Evolutionary conservation across 352 stramenopile species (phyloP).

Genomic region (Phytopythium cucurbitacearum): DNA sequence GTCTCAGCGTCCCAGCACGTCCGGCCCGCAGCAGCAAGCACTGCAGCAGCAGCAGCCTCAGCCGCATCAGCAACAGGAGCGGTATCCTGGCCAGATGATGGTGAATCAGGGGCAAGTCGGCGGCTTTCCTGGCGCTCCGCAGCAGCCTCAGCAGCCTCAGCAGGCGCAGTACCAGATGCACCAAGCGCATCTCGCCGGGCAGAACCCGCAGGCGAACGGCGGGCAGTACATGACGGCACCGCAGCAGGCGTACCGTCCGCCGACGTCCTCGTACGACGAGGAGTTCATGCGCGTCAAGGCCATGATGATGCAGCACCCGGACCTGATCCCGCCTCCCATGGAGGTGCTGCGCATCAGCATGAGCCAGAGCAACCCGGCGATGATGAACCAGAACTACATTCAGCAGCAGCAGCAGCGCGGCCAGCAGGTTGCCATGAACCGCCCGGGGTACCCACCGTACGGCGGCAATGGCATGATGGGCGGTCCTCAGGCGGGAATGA

Average conservation of each 20-base stretch:
- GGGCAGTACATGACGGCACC: slow-evolving; percentile 60
- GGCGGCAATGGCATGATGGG: slow-evolving; percentile 54
- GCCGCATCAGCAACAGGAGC: slow-evolving; percentile 43
- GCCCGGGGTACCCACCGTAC: slow-evolving; percentile 54
- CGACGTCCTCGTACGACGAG: slow-evolving; percentile 76
- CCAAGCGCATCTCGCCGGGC: slow-evolving; percentile 21
- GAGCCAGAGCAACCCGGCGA: slow-evolving; percentile 56
- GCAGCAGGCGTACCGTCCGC: slow-evolving; percentile 45
- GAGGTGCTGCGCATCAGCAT: slow-evolving; percentile 85
- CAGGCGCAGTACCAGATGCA: slow-evolving; percentile 49
- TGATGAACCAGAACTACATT: slow-evolving; percentile 67
- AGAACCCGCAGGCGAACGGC: slow-evolving; percentile 26
- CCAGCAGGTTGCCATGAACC: slow-evolving; percentile 55
- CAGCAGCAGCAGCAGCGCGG: slow-evolving; percentile 45
- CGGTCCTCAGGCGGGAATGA: slow-evolving; percentile 25
- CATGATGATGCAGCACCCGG: slow-evolving; percentile 87
- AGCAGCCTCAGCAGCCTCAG: slow-evolving; percentile 32
- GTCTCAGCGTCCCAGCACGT: background rate
- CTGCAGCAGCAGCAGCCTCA: slow-evolving; percentile 38
- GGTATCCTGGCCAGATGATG: slow-evolving; percentile 76
- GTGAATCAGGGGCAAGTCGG: slow-evolving; percentile 47
- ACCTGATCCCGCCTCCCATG: slow-evolving; percentile 83
- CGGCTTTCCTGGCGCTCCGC: slow-evolving; percentile 32
- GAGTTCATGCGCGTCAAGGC: slow-evolving; percentile 85
- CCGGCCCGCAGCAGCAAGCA: slow-evolving; percentile 21